These are phyloP conservation scores for Claviceps sp. DNA, from an alignment of 2,329 filamentous ascomycete genomes.

Conservation along the genomic window DNA sequence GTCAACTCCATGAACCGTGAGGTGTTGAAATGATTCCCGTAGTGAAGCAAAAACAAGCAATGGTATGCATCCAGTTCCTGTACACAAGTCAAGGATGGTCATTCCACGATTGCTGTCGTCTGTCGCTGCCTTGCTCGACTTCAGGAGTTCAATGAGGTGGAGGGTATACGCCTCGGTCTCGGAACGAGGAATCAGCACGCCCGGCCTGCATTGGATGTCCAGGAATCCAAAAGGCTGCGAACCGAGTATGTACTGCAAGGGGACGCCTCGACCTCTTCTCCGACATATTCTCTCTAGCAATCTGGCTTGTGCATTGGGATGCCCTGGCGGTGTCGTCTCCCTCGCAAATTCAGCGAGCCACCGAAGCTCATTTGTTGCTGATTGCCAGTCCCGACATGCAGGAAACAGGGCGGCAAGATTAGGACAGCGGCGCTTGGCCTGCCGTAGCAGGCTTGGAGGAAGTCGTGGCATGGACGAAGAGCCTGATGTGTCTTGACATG, in stretches of 20 bases:
- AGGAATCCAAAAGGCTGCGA: constrained; percentile 78
- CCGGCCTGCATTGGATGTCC: constrained; percentile 60
- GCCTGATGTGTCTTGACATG: neutral
- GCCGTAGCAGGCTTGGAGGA: constrained; percentile 40
- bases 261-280: constrained; percentile 47
- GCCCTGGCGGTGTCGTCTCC: constrained; percentile 8
- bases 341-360: constrained; percentile 55
- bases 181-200: constrained; percentile 75
- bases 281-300: constrained; percentile 30
- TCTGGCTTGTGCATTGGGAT: constrained; percentile 4
- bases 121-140: constrained; percentile 9
- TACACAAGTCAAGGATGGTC: constrained; percentile 72
- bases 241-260: constrained; percentile 81
- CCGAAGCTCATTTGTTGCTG: constrained; percentile 54
- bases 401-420: constrained; percentile 48
- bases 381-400: constrained; percentile 47
- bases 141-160: constrained; percentile 37
- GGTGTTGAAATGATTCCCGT: constrained; percentile 19
- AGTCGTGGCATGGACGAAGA: constrained; percentile 45
- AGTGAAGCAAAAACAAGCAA: constrained; percentile 59
- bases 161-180: constrained; percentile 60
- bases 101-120: constrained; percentile 21
- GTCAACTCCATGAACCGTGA: constrained; percentile 59
- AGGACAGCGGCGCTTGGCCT: constrained; percentile 39
- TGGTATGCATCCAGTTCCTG: constrained; percentile 81